These are phyloP conservation scores for Nakazawaea ishiwadae DNA, from an alignment of 805 yeast species.

Conservation along the genomic window DNA sequence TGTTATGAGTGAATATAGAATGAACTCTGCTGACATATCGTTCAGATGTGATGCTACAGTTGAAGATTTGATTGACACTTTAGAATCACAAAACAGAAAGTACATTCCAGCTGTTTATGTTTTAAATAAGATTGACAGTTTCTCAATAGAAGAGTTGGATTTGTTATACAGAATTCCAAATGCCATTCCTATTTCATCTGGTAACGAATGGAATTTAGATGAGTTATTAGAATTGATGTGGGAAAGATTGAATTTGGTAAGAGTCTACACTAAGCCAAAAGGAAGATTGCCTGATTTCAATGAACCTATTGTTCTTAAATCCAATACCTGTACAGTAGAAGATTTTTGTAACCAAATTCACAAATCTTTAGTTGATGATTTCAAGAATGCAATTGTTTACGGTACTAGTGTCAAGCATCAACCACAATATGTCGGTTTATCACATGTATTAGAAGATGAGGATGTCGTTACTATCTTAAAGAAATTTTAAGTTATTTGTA, in stretches of 20 bases:
- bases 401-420: conserved; percentile 97
- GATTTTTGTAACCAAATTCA: conserved; percentile 97
- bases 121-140: conserved; percentile 91
- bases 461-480: conserved; percentile 95
- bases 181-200: conserved; percentile 96
- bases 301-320: conserved; percentile 91
- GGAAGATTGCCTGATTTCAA: conserved; percentile 89
- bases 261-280: conserved; percentile 97
- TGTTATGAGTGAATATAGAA: conserved; percentile 92
- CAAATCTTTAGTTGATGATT: conserved; percentile 89
- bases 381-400: conserved; percentile 86
- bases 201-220: conserved; percentile 95
- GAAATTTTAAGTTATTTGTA: conserved; percentile 30
- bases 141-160: conserved; percentile 90
- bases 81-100: conserved; percentile 85
- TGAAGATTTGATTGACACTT: conserved; percentile 91
- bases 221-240: conserved; percentile 94
- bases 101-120: conserved; percentile 96
- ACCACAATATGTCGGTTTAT: conserved; percentile 91
- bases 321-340: conserved; percentile 78
- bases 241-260: conserved; percentile 83
- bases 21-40: conserved; percentile 93
- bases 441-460: conserved; percentile 85
- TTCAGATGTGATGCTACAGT: conserved; percentile 97
- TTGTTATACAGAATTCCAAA: conserved; percentile 88